Conservation (phyloP, 148 eudicot species). For the Pouteria glomerata region DNA sequence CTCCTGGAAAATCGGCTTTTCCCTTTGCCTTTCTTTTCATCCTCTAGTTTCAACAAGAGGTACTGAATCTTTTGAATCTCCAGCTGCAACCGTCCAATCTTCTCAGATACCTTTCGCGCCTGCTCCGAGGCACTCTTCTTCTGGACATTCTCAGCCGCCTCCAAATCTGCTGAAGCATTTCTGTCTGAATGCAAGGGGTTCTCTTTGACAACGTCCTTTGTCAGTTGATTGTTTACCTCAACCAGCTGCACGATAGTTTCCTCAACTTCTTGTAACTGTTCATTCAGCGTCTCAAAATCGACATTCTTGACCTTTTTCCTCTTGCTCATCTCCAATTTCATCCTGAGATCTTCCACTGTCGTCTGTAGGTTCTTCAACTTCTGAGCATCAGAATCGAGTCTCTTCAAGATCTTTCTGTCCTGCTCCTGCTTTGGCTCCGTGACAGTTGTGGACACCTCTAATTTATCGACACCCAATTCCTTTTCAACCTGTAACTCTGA, state of each 20-base stretch:
- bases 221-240: slow-evolving; percentile 50
- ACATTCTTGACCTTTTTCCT: slow-evolving; percentile 32
- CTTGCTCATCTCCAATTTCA: slow-evolving; percentile 39
- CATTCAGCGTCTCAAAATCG: slow-evolving; percentile 49
- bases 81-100: slow-evolving; percentile 54
- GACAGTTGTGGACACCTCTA: slow-evolving; percentile 32
- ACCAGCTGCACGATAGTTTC: slow-evolving; percentile 51
- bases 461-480: slow-evolving; percentile 64
- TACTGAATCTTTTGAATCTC: slow-evolving; percentile 69
- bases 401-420: slow-evolving; percentile 40
- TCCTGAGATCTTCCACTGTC: slow-evolving; percentile 54
- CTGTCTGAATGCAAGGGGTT: slow-evolving; percentile 20
- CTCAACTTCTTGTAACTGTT: slow-evolving; percentile 57
- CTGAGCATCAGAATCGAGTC: slow-evolving; percentile 59
- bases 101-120: slow-evolving; percentile 63
- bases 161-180: slow-evolving; percentile 24
- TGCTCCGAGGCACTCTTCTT: slow-evolving; percentile 44
- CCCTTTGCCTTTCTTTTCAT: slow-evolving; percentile 51
- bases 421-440: slow-evolving; percentile 21
- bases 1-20: slow-evolving; percentile 26
- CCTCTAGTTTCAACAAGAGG: slow-evolving; percentile 47
- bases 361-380: slow-evolving; percentile 44
- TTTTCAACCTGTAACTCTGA: slow-evolving; percentile 49
- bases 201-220: slow-evolving; percentile 40
- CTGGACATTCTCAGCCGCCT: slow-evolving; percentile 29